Base-by-base conservation (phyloP, 176 grass and related monocot genomes). In the Microstegium vimineum region DNA sequence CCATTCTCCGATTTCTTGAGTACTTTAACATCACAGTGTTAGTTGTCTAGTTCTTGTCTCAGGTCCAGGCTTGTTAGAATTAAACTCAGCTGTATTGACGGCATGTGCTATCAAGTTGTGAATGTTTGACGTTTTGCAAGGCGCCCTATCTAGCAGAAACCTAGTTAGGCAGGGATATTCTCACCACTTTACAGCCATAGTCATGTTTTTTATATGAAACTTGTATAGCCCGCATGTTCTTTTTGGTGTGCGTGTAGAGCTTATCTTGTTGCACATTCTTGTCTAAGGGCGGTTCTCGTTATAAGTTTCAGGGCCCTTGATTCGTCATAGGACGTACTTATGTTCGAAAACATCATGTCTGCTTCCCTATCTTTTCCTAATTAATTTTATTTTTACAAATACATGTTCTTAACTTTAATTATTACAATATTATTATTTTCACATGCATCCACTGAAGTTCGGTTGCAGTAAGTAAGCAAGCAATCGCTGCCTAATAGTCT, bases 81-180 rank as follows among this genome's bases (percentile, higher is more conserved):
- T 59, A 25, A 73, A 46, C 49, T 71, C 49, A 68, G 73, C 37
- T 81, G 80, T 83, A 87, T 84, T 89, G 84, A 89, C 66, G 57
- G 90, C 90, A 89, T 92, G 84, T 86, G 87, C 90, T 56, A 83
- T 89, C 75, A 81, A 80, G 75, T 84, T 86, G 83, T 83, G 75
- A 89, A 81, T 71, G 65, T 62, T 92, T 92, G 90, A 92, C 84
- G 81, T 92, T 84, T 92, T 89, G 90, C 84, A 87, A 77, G 47
- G 66, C 70, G 84, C 70, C 81, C 87, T 81, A 89, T 89, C 87
- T 89, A 71, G 73, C 83, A 89, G 81, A 87, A 89, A 57, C 87
- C 33, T 87, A 87, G 71, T 78, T 66, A 66, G 35, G 81, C 49
- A 81, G 81, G 76, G 87, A 87, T 92, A 89, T 92, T 92, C 90